Evolutionary conservation across 179 eudicot species (phyloP).

Genomic region (Beta lomatogona): DNA sequence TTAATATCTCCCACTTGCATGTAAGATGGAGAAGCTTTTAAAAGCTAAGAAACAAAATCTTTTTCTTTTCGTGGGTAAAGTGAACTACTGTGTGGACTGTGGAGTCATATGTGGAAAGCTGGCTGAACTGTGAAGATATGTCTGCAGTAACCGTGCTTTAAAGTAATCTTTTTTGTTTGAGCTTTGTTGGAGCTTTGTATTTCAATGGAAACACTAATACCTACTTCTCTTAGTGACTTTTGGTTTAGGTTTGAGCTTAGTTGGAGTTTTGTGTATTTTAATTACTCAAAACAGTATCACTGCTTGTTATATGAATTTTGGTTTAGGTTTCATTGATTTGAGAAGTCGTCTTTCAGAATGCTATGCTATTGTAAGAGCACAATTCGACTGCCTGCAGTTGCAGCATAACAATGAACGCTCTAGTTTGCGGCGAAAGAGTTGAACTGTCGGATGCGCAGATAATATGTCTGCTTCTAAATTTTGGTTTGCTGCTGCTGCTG

Average conservation of each 20-base stretch:
- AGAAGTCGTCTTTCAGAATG: background rate
- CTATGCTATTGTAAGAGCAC: background rate
- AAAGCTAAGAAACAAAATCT: constrained; percentile 27
- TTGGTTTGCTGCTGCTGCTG: no score
- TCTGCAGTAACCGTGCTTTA: background rate
- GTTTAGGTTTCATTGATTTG: background rate
- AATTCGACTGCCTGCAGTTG: background rate
- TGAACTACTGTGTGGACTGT: background rate
- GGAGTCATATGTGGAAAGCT: constrained; percentile 14
- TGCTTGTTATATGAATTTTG: background rate
- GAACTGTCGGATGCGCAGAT: background rate
- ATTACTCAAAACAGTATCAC: background rate
- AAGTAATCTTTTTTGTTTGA: background rate
- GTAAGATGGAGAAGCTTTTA: constrained; percentile 26
- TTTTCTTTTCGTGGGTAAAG: background rate
- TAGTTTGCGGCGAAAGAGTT: background rate
- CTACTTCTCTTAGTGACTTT: background rate
- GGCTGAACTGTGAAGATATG: constrained; percentile 4
- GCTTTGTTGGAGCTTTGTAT: background rate
- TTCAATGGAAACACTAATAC: background rate
- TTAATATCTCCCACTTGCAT: constrained; percentile 19
- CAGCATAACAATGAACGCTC: constrained; percentile 6
- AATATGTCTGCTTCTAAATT: background rate
- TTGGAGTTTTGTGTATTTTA: background rate
- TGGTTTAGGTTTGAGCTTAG: background rate